These are phyloP conservation scores for Acanthamoeba castellanii DNA, from an alignment of 208 protist genomes.

Conservation along the genomic window DNA sequence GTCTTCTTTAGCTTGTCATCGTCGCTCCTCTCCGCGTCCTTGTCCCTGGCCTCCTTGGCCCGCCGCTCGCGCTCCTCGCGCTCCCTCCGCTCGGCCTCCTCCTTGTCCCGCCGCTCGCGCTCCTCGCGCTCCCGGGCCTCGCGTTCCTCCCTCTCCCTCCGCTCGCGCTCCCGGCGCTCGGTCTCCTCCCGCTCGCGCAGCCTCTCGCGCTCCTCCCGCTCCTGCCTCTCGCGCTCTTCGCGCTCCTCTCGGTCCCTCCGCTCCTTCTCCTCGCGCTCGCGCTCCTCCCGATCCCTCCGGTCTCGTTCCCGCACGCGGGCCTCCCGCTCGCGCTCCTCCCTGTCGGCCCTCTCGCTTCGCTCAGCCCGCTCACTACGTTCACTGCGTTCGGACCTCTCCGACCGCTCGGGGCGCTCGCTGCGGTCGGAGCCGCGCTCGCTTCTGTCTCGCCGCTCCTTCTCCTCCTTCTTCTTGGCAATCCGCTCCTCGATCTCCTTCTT, in stretches of 20 bases:
- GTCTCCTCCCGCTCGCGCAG: slow-evolving; percentile 1
- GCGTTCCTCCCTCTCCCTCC: background rate
- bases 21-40: background rate
- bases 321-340: background rate
- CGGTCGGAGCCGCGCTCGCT: background rate
- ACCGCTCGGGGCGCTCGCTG: background rate
- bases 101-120: background rate
- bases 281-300: background rate
- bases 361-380: background rate
- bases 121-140: background rate
- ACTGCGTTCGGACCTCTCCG: background rate
- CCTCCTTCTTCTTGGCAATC: background rate
- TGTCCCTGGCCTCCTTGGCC: slow-evolving; percentile 4
- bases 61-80: slow-evolving; percentile 12
- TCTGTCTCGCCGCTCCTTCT: background rate
- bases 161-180: background rate
- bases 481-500: slow-evolving; percentile 37
- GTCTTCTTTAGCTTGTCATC: background rate
- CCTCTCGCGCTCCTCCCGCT: background rate
- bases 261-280: background rate
- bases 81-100: slow-evolving; percentile 5
- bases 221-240: background rate
- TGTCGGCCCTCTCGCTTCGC: background rate
- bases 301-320: background rate
- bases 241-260: background rate